phyloP scores from a whole-genome alignment of 345 rosid genomes.

The Lepidium africanum region DNA sequence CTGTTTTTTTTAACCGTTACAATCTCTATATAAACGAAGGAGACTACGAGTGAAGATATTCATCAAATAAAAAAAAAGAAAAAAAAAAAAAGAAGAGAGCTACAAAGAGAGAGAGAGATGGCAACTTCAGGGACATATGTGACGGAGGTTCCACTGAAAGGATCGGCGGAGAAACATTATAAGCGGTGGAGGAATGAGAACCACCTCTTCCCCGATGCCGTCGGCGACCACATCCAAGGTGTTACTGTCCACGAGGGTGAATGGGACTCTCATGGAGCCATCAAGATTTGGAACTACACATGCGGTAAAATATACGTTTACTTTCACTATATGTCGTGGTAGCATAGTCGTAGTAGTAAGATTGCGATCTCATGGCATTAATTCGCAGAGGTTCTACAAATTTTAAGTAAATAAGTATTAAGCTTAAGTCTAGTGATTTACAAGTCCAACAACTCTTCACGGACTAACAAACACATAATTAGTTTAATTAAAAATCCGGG shows the following conservation, averaged over 20 bases:
- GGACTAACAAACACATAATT: too few species aligned
- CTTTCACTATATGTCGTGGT: too few species aligned
- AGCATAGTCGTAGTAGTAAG: too few species aligned
- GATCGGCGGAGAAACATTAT: constrained; percentile 31
- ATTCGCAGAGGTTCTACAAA: too few species aligned
- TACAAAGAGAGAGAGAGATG: constrained; percentile 6
- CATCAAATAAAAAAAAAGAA: background rate
- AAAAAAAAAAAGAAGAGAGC: background rate
- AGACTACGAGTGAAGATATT: background rate
- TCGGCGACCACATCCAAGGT: constrained; percentile 26
- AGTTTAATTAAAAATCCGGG: too few species aligned
- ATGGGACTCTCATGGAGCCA: constrained; percentile 33
- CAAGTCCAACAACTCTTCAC: too few species aligned
- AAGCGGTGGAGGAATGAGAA: constrained; percentile 27
- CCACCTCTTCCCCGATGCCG: constrained; percentile 25
- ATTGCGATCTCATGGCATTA: too few species aligned
- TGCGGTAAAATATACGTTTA: constrained; percentile 6
- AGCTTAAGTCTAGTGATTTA: too few species aligned
- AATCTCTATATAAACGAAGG: constrained; percentile 18
- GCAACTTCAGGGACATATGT: constrained; percentile 31
- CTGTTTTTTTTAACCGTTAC: background rate
- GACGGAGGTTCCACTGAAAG: constrained; percentile 28
- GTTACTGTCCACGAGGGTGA: constrained; percentile 30
- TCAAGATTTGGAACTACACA: constrained; percentile 30
- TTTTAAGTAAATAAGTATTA: too few species aligned